These are phyloP conservation scores for Chalciporus chontae DNA, from an alignment of 768 basidiomycete genomes.

Conservation along the genomic window DNA sequence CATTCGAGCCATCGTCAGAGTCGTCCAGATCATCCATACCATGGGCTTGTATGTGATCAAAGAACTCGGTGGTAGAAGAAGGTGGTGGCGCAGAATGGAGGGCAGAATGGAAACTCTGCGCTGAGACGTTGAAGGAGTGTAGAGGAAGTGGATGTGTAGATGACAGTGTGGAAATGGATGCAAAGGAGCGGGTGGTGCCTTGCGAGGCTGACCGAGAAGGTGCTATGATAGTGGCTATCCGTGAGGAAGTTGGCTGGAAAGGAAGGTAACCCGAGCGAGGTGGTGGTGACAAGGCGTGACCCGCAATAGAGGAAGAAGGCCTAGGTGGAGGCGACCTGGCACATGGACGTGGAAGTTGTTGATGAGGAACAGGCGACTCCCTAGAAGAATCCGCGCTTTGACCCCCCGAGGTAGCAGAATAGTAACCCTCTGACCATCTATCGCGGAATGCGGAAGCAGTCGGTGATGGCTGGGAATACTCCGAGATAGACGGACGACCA, in stretches of 20 bases:
- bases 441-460: conserved; percentile 81
- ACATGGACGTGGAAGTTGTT: conserved; percentile 17
- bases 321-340: conserved; percentile 57
- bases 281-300: conserved; percentile 57
- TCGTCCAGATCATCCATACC: conserved; percentile 73
- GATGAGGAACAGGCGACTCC: conserved; percentile 20
- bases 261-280: conserved; percentile 23
- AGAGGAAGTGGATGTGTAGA: conserved; percentile 15
- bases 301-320: conserved; percentile 58
- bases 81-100: conserved; percentile 63
- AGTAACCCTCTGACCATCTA: conserved; percentile 35
- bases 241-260: conserved; percentile 20
- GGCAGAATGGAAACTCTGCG: conserved; percentile 38
- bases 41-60: conserved; percentile 68
- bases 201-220: conserved; percentile 28
- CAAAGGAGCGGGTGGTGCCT: conserved; percentile 29
- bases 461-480: conserved; percentile 69
- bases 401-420: conserved; percentile 26
- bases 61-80: conserved; percentile 67
- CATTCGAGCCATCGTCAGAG: conserved; percentile 43
- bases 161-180: conserved; percentile 25
- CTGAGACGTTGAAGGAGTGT: conserved; percentile 46
- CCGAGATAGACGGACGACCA: conserved; percentile 55
- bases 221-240: conserved; percentile 11
- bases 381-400: conserved; percentile 13